Evolutionary conservation across 805 yeast genomes (phyloP).

Genomic region (Saccharomycopsis malanga): DNA sequence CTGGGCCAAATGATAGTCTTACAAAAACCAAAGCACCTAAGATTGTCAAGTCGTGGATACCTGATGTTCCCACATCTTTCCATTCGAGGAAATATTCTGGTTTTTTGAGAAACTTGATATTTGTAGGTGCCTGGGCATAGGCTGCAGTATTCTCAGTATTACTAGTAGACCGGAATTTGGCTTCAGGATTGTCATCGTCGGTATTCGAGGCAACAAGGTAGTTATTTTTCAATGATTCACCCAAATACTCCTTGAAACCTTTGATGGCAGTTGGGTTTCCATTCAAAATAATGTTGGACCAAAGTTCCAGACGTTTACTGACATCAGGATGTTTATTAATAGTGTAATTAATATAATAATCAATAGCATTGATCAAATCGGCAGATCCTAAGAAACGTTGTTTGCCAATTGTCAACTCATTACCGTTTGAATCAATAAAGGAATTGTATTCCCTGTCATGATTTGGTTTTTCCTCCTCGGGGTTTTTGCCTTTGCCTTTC

Average conservation of each 20-base stretch:
- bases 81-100: slow-evolving; percentile 95
- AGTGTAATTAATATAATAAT: slow-evolving; percentile 42
- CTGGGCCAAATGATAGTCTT: slow-evolving; percentile 18
- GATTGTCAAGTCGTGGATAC: slow-evolving; percentile 23
- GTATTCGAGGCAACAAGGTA: slow-evolving; percentile 39
- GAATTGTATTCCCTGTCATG: slow-evolving; percentile 63
- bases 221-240: slow-evolving; percentile 50
- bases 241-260: slow-evolving; percentile 69
- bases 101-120: slow-evolving; percentile 56
- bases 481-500: slow-evolving; percentile 28
- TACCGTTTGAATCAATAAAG: slow-evolving; percentile 55
- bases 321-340: slow-evolving; percentile 36
- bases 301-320: slow-evolving; percentile 69
- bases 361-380: slow-evolving; percentile 47
- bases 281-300: slow-evolving; percentile 71
- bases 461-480: slow-evolving; percentile 24
- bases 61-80: slow-evolving; percentile 46
- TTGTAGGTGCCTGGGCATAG: slow-evolving; percentile 71
- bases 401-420: slow-evolving; percentile 65
- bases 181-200: slow-evolving; percentile 27
- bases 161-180: slow-evolving; percentile 28
- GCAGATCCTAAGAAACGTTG: slow-evolving; percentile 82
- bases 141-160: slow-evolving; percentile 23
- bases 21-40: slow-evolving; percentile 19
- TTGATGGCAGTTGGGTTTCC: slow-evolving; percentile 73